These are phyloP conservation scores for Talaromyces sp. DNA, from an alignment of 2,329 filamentous ascomycete species.

Conservation along the genomic window DNA sequence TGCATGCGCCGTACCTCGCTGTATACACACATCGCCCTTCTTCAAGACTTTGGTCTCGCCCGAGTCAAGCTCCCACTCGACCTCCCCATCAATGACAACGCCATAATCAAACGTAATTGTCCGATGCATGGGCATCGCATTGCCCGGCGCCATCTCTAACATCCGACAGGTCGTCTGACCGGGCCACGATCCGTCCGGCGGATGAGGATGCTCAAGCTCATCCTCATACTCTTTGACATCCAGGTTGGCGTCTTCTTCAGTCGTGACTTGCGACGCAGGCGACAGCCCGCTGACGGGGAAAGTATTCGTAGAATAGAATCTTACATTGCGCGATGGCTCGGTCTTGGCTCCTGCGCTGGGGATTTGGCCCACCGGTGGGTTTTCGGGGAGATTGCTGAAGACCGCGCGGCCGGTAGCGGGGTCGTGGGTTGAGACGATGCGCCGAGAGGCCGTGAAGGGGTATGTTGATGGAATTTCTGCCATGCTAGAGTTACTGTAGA, in stretches of 20 bases:
- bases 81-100: slow-evolving; percentile 52
- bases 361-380: slow-evolving; percentile 1
- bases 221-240: slow-evolving; percentile 10
- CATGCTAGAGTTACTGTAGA: neutral
- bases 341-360: neutral
- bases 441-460: slow-evolving; percentile 6
- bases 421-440: slow-evolving; percentile 13
- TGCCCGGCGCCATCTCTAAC: slow-evolving; percentile 49
- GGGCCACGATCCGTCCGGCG: slow-evolving; percentile 1
- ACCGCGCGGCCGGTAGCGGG: slow-evolving; percentile 8
- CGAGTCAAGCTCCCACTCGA: slow-evolving; percentile 54
- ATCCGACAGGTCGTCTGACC: slow-evolving; percentile 41
- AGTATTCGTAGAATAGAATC: slow-evolving; percentile 12
- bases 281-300: slow-evolving; percentile 13
- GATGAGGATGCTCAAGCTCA: slow-evolving; percentile 10
- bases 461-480: neutral
- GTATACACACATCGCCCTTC: slow-evolving; percentile 54
- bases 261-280: slow-evolving; percentile 8
- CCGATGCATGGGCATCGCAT: slow-evolving; percentile 50
- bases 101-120: slow-evolving; percentile 56
- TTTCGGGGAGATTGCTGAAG: slow-evolving; percentile 10
- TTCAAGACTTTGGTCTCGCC: slow-evolving; percentile 48
- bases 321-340: slow-evolving; percentile 13
- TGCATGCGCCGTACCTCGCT: slow-evolving; percentile 55
- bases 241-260: slow-evolving; percentile 1